Base-by-base conservation (phyloP, 768 basidiomycete genomes). In the Porpolomopsis calyptriformis region DNA sequence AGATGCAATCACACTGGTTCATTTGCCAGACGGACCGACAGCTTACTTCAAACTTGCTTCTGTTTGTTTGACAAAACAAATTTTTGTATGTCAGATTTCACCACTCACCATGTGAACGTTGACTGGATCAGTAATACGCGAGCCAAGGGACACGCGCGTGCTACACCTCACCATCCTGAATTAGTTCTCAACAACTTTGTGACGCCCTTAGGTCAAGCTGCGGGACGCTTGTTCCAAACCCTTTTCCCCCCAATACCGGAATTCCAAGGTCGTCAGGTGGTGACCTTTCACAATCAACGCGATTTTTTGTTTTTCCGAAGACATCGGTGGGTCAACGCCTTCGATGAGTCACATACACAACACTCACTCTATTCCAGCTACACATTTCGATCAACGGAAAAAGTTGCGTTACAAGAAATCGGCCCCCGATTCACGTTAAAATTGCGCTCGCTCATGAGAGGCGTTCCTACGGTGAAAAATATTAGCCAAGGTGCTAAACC, bases 281-380 rank as follows among this genome's bases (percentile, higher is more conserved):
- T 98, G 10, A 96, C 94, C 2, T 70, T 98, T 16, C 96, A 98
- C 59, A 97, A 97, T 58, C 92, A 96, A 61, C 78, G 96, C 39
- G 96, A 99, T 67, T 99, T 98, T 65, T 66, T 99, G 47, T 99
- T 99, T 69, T 94, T 99, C 70, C 71, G 96, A 52, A 73, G 96
- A 48, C 96, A 98, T 70, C 77, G 96, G 82, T 94, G 49, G 43
- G 77, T 58, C 25, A 23, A 23, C 12, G 16, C 4, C 31, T 35
- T 1, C 18, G 14, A 38, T 22, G 11, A 41, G n/a, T 12, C 26
- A 16, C 20, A 10, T 44, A 4, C 22, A 8, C 10, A 12, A 31
- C 2, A 18, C 16, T 41, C 10, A 47, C 11, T 27, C 2, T 20
- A n/a, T 14, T 10, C 2, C 50, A 93, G 88, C 56, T 94, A 92